Percentiles rank a stretch among this genome's conserved stretches.
phyloP scores from a whole-genome alignment of 2,329 filamentous ascomycete species.

The Emmonsiellopsis sp. region DNA sequence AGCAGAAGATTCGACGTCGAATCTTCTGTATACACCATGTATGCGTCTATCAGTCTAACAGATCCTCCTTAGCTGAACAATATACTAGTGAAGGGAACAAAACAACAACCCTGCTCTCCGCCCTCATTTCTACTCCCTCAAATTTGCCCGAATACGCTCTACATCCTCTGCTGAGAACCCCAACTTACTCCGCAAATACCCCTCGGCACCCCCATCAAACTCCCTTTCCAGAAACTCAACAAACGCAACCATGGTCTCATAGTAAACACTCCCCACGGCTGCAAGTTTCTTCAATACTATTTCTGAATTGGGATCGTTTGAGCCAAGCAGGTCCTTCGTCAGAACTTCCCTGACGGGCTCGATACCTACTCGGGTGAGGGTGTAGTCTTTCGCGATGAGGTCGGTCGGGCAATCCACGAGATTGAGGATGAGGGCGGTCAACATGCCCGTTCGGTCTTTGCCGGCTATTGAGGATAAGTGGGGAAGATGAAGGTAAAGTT shows the following conservation, averaged over 20 bases:
- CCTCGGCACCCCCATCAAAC: slow-evolving; percentile 53
- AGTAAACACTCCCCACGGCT: slow-evolving; percentile 14
- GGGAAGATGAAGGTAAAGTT: not conserved
- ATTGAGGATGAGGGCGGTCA: slow-evolving; percentile 56
- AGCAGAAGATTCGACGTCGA: no score
- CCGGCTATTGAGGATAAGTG: slow-evolving; percentile 31
- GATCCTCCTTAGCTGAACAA: no score
- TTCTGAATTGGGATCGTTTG: slow-evolving; percentile 35
- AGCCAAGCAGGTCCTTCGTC: slow-evolving; percentile 35
- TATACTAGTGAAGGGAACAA: no score
- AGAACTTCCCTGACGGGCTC: slow-evolving; percentile 44
- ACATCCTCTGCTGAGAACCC: slow-evolving; percentile 49
- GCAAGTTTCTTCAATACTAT: slow-evolving; percentile 33
- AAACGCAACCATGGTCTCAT: slow-evolving; percentile 43
- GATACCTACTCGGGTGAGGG: slow-evolving; percentile 20
- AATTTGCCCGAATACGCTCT: slow-evolving; percentile 37
- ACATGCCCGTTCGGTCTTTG: slow-evolving; percentile 66
- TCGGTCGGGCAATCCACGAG: slow-evolving; percentile 53
- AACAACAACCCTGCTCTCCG: no score
- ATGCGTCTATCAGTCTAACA: no score
- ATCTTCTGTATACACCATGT: no score
- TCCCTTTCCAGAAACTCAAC: slow-evolving; percentile 47
- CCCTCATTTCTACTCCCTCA: slow-evolving; percentile 17
- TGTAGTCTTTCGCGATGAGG: slow-evolving; percentile 38
- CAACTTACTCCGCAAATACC: slow-evolving; percentile 52